A percentile compares a stretch with the other conserved stretches of the same genome.
These are phyloP conservation scores for Cicer judaicum DNA, from an alignment of 306 rosid species.

Conservation along the genomic window DNA sequence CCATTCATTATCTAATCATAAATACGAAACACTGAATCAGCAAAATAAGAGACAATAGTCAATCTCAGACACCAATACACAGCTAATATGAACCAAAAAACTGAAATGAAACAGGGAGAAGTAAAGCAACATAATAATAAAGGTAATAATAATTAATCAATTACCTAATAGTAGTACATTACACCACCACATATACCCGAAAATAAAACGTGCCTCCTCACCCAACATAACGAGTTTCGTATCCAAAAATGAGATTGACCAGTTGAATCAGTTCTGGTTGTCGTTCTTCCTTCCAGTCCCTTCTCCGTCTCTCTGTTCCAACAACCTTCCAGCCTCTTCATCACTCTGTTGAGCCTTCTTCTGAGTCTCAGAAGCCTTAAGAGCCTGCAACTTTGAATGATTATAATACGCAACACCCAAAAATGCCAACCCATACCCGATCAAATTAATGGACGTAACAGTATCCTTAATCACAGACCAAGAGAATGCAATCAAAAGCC, in stretches of 20 bases:
- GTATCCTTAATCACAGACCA: constrained; percentile 98
- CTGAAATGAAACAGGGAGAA: constrained; percentile 17
- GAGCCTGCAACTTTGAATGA: constrained; percentile 89
- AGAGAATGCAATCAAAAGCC: constrained; percentile 93
- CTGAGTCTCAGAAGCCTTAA: constrained; percentile 89
- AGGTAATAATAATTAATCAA: constrained; percentile 29
- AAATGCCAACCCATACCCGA: constrained; percentile 88
- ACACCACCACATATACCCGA: constrained; percentile 45
- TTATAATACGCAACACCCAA: constrained; percentile 88
- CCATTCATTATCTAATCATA: constrained; percentile 49
- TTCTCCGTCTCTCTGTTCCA: constrained; percentile 77
- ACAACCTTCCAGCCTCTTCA: constrained; percentile 88
- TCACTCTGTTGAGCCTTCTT: constrained; percentile 82
- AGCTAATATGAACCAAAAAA: constrained; percentile 22
- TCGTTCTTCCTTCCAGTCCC: constrained; percentile 71
- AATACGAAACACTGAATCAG: constrained; percentile 34
- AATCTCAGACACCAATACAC: constrained; percentile 39
- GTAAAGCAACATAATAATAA: constrained; percentile 29
- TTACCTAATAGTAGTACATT: constrained; percentile 35
- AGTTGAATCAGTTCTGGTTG: constrained; percentile 57
- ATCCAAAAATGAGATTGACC: constrained; percentile 43
- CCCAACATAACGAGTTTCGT: constrained; percentile 26
- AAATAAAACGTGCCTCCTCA: constrained; percentile 48
- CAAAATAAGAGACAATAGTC: constrained; percentile 32
- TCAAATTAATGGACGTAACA: constrained; percentile 77